Evolutionary conservation across 768 basidiomycete genomes (phyloP).

Genomic region (Phylloporus sp.): DNA sequence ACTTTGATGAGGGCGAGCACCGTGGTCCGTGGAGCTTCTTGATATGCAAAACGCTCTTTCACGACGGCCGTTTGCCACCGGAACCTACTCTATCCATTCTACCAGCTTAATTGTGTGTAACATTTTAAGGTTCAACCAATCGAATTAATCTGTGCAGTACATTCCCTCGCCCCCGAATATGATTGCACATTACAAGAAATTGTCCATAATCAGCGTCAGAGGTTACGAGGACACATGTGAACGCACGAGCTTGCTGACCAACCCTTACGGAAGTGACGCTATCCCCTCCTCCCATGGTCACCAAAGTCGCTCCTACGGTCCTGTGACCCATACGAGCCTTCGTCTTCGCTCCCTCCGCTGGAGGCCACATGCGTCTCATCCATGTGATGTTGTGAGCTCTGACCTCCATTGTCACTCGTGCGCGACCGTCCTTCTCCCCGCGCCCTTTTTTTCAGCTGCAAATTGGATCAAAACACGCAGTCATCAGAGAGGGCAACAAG

Average conservation of each 20-base stretch:
- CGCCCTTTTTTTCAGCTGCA: slow-evolving; percentile 33
- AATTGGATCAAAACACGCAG: slow-evolving; percentile 9
- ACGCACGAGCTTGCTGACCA: slow-evolving; percentile 15
- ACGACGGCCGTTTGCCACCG: neutral
- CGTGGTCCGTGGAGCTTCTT: neutral
- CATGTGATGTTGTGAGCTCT: slow-evolving; percentile 27
- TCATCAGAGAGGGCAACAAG: slow-evolving; percentile 20
- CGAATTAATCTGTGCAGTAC: neutral
- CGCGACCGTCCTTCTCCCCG: slow-evolving; percentile 31
- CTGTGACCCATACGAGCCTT: slow-evolving; percentile 33
- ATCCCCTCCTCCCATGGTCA: slow-evolving; percentile 33
- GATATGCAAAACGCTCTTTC: slow-evolving; percentile 5
- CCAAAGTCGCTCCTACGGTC: slow-evolving; percentile 34
- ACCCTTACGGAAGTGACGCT: slow-evolving; percentile 19
- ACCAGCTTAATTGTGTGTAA: slow-evolving; percentile 6
- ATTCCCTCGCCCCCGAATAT: neutral
- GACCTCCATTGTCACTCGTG: slow-evolving; percentile 23
- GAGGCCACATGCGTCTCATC: slow-evolving; percentile 25
- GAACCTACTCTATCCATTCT: slow-evolving; percentile 7
- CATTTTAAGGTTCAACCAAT: slow-evolving; percentile 12
- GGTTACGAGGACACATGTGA: slow-evolving; percentile 14
- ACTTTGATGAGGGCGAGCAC: slow-evolving; percentile 12
- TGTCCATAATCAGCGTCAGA: slow-evolving; percentile 17
- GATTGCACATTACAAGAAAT: slow-evolving; percentile 15
- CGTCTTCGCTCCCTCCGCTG: slow-evolving; percentile 33